phyloP scores from a whole-genome alignment of 169 alveolate genomes.

The Besnoitia besnoiti region DNA sequence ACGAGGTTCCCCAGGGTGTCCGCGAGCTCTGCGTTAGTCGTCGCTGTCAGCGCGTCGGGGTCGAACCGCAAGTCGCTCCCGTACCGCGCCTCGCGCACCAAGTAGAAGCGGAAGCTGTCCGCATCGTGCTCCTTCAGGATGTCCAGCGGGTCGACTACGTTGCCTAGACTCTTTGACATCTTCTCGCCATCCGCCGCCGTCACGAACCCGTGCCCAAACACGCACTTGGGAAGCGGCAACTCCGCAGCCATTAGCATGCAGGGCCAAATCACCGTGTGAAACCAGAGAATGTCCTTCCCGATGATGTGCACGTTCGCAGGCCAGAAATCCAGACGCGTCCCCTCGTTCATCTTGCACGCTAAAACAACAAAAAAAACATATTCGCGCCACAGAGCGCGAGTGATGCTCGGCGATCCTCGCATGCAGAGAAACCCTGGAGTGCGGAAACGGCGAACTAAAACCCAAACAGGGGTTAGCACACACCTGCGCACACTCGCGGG shows the following conservation, averaged over 20 bases:
- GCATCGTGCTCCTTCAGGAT: conserved; percentile 47
- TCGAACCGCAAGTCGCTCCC: conserved; percentile 68
- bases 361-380: neutral
- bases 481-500: no score
- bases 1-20: conserved; percentile 77
- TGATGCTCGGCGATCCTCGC: no score
- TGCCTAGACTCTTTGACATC: conserved; percentile 88
- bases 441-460: no score
- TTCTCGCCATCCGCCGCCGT: conserved; percentile 93
- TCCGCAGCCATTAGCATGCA: conserved; percentile 87
- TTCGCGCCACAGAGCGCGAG: neutral
- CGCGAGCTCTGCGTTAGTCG: conserved; percentile 62
- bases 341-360: conserved; percentile 8
- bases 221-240: conserved; percentile 83
- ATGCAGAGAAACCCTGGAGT: no score
- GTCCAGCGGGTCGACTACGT: conserved; percentile 72
- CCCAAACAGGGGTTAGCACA: no score
- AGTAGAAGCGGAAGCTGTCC: conserved; percentile 74
- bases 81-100: conserved; percentile 65
- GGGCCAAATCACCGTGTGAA: conserved; percentile 92
- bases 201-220: conserved; percentile 94
- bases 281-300: conserved; percentile 93
- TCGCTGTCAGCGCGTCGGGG: conserved; percentile 54
- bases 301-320: conserved; percentile 80
- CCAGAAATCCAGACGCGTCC: conserved; percentile 56